These are phyloP conservation scores for Psilocybe sp. DNA, from an alignment of 768 basidiomycete species.

Conservation along the genomic window DNA sequence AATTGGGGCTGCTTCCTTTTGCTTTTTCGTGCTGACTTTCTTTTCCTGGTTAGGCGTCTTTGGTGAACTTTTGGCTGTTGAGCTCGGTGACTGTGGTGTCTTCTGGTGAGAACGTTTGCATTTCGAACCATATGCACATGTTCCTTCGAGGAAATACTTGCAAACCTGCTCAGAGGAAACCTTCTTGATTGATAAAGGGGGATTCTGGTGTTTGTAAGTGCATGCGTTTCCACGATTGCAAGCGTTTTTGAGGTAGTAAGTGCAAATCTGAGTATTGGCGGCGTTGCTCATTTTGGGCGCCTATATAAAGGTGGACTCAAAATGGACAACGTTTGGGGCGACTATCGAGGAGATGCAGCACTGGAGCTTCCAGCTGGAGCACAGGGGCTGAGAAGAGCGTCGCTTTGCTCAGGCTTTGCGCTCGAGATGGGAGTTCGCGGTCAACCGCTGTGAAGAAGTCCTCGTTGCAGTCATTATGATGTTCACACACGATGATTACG, in stretches of 20 bases:
- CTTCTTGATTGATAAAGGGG: neutral
- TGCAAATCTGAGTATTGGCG: slow-evolving; percentile 4
- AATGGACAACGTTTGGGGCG: neutral
- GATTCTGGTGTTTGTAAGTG: slow-evolving; percentile 9
- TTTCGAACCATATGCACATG: slow-evolving; percentile 20
- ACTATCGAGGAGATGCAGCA: neutral
- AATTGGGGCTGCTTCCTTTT: too few species aligned
- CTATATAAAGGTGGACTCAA: neutral
- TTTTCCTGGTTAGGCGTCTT: neutral
- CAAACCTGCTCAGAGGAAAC: slow-evolving; percentile 10
- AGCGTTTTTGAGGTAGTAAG: slow-evolving; percentile 11
- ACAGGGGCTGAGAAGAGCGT: slow-evolving; percentile 13
- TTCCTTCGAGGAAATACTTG: slow-evolving; percentile 20
- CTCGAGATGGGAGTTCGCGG: slow-evolving; percentile 22
- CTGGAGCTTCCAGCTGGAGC: slow-evolving; percentile 19
- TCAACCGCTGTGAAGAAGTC: too few species aligned
- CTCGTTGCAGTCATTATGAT: too few species aligned
- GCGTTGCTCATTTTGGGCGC: slow-evolving; percentile 2
- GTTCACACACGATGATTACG: too few species aligned
- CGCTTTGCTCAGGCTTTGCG: slow-evolving; percentile 16
- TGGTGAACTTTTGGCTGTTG: neutral
- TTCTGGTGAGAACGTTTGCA: slow-evolving; percentile 14
- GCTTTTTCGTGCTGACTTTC: neutral
- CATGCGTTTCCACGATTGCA: slow-evolving; percentile 13
- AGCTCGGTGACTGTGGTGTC: neutral